Evolutionary conservation across 306 rosid species (phyloP).

Genomic region (Herpetospermum pedunculosum): DNA sequence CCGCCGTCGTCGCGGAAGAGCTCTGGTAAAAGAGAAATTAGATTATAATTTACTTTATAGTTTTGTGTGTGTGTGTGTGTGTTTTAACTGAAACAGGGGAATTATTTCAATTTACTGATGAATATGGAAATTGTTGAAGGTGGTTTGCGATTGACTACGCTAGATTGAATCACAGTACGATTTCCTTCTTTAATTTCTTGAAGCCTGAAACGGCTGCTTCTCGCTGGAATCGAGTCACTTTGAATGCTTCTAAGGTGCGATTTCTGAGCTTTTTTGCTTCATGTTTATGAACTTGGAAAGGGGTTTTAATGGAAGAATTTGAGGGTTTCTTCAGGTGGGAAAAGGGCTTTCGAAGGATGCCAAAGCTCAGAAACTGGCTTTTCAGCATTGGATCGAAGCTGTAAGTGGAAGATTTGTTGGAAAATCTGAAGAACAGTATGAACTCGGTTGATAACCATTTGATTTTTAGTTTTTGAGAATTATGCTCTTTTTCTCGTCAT

Average conservation of each 20-base stretch:
- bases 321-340: slow-evolving; percentile 58
- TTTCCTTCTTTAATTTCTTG: slow-evolving; percentile 66
- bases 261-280: background rate
- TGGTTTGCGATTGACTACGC: slow-evolving; percentile 72
- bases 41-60: background rate
- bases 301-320: background rate
- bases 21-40: slow-evolving; percentile 44
- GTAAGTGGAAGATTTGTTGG: slow-evolving; percentile 22
- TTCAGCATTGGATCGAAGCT: slow-evolving; percentile 98
- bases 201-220: slow-evolving; percentile 48
- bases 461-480: too few species aligned
- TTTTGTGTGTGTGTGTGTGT: background rate
- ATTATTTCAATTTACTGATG: background rate
- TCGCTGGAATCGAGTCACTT: slow-evolving; percentile 55
- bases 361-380: slow-evolving; percentile 84
- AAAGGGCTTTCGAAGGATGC: slow-evolving; percentile 70
- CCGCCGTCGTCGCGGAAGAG: slow-evolving; percentile 93
- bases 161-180: slow-evolving; percentile 56
- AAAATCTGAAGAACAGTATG: background rate
- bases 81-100: background rate
- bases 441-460: too few species aligned
- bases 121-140: slow-evolving; percentile 24
- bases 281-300: background rate
- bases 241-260: slow-evolving; percentile 73
- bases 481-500: too few species aligned